phyloP scores from a whole-genome alignment of 176 grass and related monocot genomes.

The Oryza officinalis region DNA sequence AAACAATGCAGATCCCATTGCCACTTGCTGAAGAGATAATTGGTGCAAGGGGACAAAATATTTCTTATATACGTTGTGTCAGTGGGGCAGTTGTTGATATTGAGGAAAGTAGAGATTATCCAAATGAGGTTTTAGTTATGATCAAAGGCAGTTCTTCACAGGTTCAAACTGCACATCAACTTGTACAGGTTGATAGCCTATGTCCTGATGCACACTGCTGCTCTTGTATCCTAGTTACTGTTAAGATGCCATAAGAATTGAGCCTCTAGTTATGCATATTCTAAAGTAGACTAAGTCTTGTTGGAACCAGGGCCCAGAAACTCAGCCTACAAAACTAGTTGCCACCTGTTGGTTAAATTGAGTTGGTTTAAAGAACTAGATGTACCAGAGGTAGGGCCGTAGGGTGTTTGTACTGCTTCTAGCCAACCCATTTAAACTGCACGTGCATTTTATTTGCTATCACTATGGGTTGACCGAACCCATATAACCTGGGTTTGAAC shows the following conservation, averaged over 20 bases:
- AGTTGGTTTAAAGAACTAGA: background rate
- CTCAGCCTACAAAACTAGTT: background rate
- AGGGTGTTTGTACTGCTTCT: too few species aligned
- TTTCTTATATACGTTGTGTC: constrained; percentile 56
- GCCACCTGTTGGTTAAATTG: background rate
- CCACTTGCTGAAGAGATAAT: constrained; percentile 71
- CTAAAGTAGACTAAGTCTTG: background rate
- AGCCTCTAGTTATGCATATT: background rate
- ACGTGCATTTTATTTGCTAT: too few species aligned
- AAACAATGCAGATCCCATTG: constrained; percentile 79
- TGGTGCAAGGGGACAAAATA: constrained; percentile 58
- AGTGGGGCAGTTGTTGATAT: constrained; percentile 68
- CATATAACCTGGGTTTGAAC: too few species aligned
- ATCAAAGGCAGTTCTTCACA: constrained; percentile 72
- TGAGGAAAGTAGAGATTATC: constrained; percentile 48
- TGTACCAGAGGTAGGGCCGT: background rate
- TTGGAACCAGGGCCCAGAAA: background rate
- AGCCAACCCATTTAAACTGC: too few species aligned
- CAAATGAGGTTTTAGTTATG: constrained; percentile 60
- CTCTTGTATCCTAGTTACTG: constrained; percentile 12
- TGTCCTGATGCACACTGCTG: background rate
- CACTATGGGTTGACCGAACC: too few species aligned
- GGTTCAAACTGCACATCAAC: constrained; percentile 66
- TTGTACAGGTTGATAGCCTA: constrained; percentile 60
- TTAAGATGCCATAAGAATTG: background rate